Evolutionary conservation across 2,329 filamentous ascomycete species (phyloP).

Genomic region (Metarhizium anisopliae): DNA sequence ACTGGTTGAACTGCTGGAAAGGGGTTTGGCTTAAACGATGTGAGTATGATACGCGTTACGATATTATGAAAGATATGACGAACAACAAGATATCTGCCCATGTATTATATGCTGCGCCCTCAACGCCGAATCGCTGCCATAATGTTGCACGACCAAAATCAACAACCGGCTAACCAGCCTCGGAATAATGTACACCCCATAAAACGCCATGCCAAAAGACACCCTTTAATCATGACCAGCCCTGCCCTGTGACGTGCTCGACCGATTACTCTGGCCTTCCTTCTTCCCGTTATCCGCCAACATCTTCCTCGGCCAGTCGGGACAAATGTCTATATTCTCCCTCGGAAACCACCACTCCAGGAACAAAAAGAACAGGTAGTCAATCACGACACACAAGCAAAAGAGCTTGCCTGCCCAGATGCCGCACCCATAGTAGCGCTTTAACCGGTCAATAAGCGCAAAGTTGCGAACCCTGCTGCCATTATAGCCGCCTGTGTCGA

Average conservation of each 20-base stretch:
- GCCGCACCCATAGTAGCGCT: conserved; percentile 94
- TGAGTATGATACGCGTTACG: too few relatives aligned
- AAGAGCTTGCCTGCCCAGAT: conserved; percentile 98
- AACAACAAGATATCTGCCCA: too few relatives aligned
- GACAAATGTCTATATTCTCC: conserved; percentile 77
- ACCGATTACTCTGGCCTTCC: conserved; percentile 19
- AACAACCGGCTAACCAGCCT: too few relatives aligned
- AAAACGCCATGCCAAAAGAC: background rate
- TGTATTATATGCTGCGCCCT: too few relatives aligned
- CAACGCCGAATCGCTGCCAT: too few relatives aligned
- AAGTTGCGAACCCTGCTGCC: conserved; percentile 73
- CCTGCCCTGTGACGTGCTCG: conserved; percentile 21
- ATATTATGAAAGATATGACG: too few relatives aligned
- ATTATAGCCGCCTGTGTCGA: conserved; percentile 61
- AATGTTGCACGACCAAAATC: too few relatives aligned
- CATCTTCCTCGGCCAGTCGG: conserved; percentile 81
- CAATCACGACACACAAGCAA: conserved; percentile 86
- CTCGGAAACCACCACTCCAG: conserved; percentile 82
- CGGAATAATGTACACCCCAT: background rate
- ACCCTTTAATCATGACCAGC: conserved; percentile 9
- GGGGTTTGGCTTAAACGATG: too few relatives aligned
- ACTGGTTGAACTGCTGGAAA: too few relatives aligned
- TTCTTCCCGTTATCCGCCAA: conserved; percentile 23
- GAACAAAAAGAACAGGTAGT: conserved; percentile 84
- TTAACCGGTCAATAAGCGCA: conserved; percentile 86